Base-by-base conservation (phyloP, 108 stramenopile species). In the Stephanodiscus triporus region DNA sequence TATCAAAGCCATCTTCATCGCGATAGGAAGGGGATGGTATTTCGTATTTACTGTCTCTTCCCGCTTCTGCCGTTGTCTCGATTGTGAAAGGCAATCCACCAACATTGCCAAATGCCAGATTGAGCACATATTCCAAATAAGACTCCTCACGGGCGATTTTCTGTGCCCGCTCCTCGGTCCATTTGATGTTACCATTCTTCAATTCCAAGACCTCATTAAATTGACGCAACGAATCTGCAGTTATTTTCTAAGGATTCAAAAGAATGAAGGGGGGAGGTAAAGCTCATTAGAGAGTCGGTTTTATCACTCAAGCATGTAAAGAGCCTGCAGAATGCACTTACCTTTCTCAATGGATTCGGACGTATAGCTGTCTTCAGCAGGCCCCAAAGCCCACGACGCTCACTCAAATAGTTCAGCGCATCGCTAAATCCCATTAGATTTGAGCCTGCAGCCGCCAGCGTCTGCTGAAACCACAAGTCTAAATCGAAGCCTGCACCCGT, bases 321-420 rank as follows among this genome's bases (percentile, higher is more conserved):
- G 34, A 38, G 36, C 0, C 2, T 61, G 20, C 22, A 22, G 11
- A 22, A 23, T 42, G 36, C 10, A n/a, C 37, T 36, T 40, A 61
- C 60, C 60, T 61, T 61, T 48, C 70, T 72, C 61, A 73, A 57
- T 7, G 90, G 90, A 67, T 91, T 87, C 29, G 78, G 66, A 50
- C 73, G 66, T 23, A 94, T 62, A 88, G 89, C 77, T 23, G 62
- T 55, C 47, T 81, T 68, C 73, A 94, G 42, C 48, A 94, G 67
- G 9, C 67, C 50, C 93, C 93, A 94, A 23, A 91, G 40, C 17
- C 93, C 93, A 5, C 88, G 85, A 48, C 89, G 82, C 53, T 90
- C 79, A 38, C 56, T 65, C 57, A 91, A 60, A 62, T 90, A 89
- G 45, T 85, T 66, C 48, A 94, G 68, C 13, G 87, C 90, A 56